Evolutionary conservation across 2,329 filamentous ascomycete species (phyloP).

Genomic region (Pestalotiopsis sp.): DNA sequence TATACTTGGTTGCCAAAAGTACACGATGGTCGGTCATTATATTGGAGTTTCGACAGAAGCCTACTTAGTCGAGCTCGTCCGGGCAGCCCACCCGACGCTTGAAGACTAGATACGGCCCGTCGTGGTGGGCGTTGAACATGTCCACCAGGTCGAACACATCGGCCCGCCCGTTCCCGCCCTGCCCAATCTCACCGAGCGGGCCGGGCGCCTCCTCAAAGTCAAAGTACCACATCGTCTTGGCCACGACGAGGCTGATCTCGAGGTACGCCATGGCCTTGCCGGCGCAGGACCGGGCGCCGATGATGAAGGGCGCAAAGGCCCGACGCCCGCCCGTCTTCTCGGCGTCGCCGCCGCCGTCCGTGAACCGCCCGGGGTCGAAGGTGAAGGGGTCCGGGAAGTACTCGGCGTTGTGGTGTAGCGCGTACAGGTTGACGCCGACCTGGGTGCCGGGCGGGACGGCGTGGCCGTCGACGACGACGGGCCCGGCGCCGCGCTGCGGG

Average conservation of each 20-base stretch:
- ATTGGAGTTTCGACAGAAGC: not conserved
- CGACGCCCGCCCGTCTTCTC: conserved; percentile 15
- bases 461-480: conserved; percentile 23
- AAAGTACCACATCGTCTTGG: conserved; percentile 22
- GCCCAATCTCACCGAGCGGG: not conserved
- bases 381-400: conserved; percentile 28
- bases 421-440: conserved; percentile 35
- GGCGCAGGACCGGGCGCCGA: conserved; percentile 37
- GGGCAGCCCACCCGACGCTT: not conserved
- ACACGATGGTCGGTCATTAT: not conserved
- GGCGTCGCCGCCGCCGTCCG: conserved; percentile 16
- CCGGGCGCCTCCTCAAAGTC: conserved; percentile 13
- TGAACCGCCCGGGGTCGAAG: conserved; percentile 38
- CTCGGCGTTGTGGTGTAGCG: conserved; percentile 35
- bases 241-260: conserved; percentile 22
- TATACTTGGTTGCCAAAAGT: no score
- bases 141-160: not conserved
- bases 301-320: conserved; percentile 34
- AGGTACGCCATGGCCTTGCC: conserved; percentile 31
- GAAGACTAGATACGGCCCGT: not conserved
- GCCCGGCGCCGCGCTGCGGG: conserved; percentile 13
- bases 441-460: conserved; percentile 35
- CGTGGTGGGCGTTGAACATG: not conserved
- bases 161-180: not conserved
- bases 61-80: not conserved